phyloP scores from a whole-genome alignment of 768 basidiomycete genomes.

The Naganishia onofrii region DNA sequence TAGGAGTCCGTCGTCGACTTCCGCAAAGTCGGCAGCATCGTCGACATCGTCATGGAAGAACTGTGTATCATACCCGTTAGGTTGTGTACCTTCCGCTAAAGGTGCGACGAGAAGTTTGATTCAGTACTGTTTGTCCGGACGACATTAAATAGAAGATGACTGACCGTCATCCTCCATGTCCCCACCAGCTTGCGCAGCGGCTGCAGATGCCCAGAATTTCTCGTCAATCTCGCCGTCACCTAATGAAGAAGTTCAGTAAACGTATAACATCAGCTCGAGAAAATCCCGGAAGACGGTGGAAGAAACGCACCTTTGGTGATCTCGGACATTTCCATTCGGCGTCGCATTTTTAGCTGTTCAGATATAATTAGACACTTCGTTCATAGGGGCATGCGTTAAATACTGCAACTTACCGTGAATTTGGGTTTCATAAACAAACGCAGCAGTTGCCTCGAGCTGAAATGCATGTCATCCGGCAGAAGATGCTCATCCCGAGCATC shows the following conservation, averaged over 20 bases:
- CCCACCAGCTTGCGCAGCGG: slow-evolving; percentile 67
- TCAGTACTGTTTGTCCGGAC: neutral
- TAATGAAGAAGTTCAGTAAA: neutral
- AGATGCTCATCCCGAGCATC: slow-evolving; percentile 63
- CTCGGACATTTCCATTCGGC: slow-evolving; percentile 54
- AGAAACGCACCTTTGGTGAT: slow-evolving; percentile 8
- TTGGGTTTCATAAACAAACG: slow-evolving; percentile 94
- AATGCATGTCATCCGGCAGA: slow-evolving; percentile 96
- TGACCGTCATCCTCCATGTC: slow-evolving; percentile 59
- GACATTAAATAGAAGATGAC: neutral
- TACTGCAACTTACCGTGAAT: slow-evolving; percentile 66
- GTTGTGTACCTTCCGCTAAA: slow-evolving; percentile 28
- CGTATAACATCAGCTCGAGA: neutral
- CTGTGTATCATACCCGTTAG: slow-evolving; percentile 85
- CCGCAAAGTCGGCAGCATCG: slow-evolving; percentile 65
- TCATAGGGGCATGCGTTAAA: neutral
- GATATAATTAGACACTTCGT: neutral
- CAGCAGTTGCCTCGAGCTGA: slow-evolving; percentile 82
- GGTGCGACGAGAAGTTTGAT: neutral
- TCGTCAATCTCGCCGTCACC: slow-evolving; percentile 89
- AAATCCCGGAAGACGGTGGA: neutral
- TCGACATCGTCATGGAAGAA: slow-evolving; percentile 88
- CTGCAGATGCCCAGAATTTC: slow-evolving; percentile 94
- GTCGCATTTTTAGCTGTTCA: slow-evolving; percentile 80
- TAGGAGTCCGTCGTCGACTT: slow-evolving; percentile 58